Conservation (phyloP, 2,329 filamentous ascomycete species). For the Nemania sp. region DNA sequence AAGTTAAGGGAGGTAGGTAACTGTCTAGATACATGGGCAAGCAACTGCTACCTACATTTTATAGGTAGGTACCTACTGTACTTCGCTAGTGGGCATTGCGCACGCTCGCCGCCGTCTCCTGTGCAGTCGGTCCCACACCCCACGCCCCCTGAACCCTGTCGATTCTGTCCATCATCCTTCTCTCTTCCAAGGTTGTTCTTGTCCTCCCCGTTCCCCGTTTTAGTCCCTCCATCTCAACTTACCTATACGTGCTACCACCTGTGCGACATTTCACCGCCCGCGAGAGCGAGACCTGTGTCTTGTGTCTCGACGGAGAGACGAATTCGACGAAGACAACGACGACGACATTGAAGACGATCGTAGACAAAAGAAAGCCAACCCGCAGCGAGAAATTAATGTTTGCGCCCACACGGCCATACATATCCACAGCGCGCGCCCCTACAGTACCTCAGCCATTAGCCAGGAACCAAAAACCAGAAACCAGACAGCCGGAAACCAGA, state of each 20-base stretch:
- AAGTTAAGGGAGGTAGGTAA: slow-evolving; percentile 3
- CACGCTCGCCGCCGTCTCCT: background rate
- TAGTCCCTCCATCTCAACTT: slow-evolving; percentile 38
- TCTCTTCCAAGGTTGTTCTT: slow-evolving; percentile 35
- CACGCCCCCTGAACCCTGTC: slow-evolving; percentile 39
- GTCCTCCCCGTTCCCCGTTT: slow-evolving; percentile 41
- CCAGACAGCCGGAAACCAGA: no score
- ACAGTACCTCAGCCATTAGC: background rate
- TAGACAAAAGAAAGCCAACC: background rate
- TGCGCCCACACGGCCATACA: slow-evolving; percentile 23
- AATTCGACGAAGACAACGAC: slow-evolving; percentile 29
- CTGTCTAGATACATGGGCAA: background rate
- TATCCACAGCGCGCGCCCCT: slow-evolving; percentile 8
- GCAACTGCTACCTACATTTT: no score
- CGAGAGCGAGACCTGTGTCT: slow-evolving; percentile 43
- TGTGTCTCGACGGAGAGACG: slow-evolving; percentile 42
- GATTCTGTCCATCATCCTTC: slow-evolving; percentile 32
- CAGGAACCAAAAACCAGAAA: background rate
- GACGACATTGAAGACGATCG: slow-evolving; percentile 22
- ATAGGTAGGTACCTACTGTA: no score
- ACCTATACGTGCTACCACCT: slow-evolving; percentile 26
- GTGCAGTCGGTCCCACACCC: slow-evolving; percentile 18
- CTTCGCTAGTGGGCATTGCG: background rate
- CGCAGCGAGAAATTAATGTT: slow-evolving; percentile 1
- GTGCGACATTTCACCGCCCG: slow-evolving; percentile 44